A percentile compares a stretch with the other conserved stretches of the same genome.
Conservation (phyloP, 345 rosid species). For the Reutealis trisperma region DNA sequence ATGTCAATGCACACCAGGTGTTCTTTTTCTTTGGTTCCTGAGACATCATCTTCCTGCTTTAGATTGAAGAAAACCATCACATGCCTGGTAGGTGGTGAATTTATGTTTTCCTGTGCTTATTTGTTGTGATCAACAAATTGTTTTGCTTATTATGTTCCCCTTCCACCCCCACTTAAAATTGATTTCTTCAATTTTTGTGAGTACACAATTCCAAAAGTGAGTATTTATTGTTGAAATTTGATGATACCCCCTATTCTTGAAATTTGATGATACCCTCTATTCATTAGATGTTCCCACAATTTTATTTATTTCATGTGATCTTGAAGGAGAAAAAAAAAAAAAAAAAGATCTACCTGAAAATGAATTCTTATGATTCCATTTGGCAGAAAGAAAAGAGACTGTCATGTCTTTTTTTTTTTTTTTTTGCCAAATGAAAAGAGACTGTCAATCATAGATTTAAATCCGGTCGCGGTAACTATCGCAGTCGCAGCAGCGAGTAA, state of each 20-base stretch:
- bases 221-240: slow-evolving; percentile 12
- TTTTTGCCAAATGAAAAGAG: no score
- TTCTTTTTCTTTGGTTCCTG: not conserved
- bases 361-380: not conserved
- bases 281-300: not conserved
- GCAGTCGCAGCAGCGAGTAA: no score
- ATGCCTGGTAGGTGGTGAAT: not conserved
- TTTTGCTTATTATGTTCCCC: not conserved
- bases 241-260: not conserved
- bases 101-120: not conserved
- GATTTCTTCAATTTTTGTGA: not conserved
- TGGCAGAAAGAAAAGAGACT: no score
- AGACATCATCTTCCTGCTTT: not conserved
- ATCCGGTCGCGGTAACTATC: no score
- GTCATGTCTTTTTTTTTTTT: no score
- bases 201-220: not conserved
- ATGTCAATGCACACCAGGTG: not conserved
- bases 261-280: not conserved
- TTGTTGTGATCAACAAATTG: not conserved
- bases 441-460: no score
- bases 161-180: not conserved
- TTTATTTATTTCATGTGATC: not conserved
- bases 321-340: not conserved
- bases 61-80: not conserved
- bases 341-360: not conserved